Base-by-base conservation (phyloP, 2,329 filamentous ascomycete species). In the Colletotrichum melonis region DNA sequence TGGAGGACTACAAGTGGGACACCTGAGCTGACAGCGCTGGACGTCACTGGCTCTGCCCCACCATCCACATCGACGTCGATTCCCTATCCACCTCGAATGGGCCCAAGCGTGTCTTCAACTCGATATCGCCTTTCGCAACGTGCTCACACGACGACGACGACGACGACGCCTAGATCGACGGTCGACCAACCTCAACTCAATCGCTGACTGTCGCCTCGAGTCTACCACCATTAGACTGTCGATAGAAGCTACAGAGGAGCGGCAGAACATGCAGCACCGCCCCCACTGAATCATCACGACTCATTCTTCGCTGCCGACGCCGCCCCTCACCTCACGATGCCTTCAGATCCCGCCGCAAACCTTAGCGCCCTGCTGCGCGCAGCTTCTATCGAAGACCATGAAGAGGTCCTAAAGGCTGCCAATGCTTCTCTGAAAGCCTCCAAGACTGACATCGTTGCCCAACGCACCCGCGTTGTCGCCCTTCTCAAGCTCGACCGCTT, bases 401-500 rank as follows among this genome's bases (percentile, higher is more conserved):
- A 93, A 59, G 92, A 95, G 82, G 85, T 94, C 64, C 89, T 97
- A 72, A 87, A 89, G 79, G 87, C 89, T 63, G 88, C 90, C 79
- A 90, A 90, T 78, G 88, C 89, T 55, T 88, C 90, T 63, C 83
- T 92, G 74, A 91, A 90, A 78, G 87, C 89, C 69, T 89, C 91
- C 76, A 92, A 91, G 79, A 81, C 81, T 66, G 88, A 92, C 76
- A 72, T 81, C 38, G 84, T 89, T 54, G 92, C 92, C 66, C 91
- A 92, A 49, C 92, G 92, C 80, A 92, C 91, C 46, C 92, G 92
- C 74, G 88, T 93, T 16, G 89, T 96, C 57, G 93, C 94, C 26
- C 88, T 97, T 24, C 87, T 97, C 75, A 95, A 95, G 81, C 90
- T 97, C 77, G 94, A 97, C 82, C 92, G 94, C 72, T 97, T 93